A percentile compares a stretch with the other conserved stretches of the same genome.
Conservation (phyloP, 2,329 filamentous ascomycete genomes). For the Diaporthe velutina region DNA sequence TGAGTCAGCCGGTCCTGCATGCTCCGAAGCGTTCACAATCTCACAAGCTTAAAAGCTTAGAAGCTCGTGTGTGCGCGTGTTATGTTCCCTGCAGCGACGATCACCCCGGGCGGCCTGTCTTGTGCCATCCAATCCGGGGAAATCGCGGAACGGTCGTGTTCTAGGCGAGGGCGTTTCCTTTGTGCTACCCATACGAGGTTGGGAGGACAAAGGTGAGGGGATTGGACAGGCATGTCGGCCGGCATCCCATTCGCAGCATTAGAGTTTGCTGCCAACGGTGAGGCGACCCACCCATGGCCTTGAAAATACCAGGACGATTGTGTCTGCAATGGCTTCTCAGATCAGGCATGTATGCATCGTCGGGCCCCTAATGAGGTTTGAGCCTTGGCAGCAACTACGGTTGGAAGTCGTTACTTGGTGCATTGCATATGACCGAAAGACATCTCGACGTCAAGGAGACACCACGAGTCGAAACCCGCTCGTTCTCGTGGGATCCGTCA, state of each 20-base stretch:
- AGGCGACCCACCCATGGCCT: neutral
- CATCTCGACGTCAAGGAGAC: neutral
- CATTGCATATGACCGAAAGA: neutral
- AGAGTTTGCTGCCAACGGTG: constrained; percentile 8
- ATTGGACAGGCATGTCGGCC: neutral
- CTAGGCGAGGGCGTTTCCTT: constrained; percentile 10
- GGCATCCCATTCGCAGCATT: neutral
- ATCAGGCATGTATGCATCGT: neutral
- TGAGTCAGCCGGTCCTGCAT: constrained; percentile 10
- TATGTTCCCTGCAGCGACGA: constrained; percentile 18
- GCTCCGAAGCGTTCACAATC: constrained; percentile 9
- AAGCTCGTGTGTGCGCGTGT: neutral
- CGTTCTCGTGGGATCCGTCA: neutral
- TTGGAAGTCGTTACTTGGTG: neutral
- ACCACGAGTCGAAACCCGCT: neutral
- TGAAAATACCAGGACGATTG: neutral
- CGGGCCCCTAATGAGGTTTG: no score
- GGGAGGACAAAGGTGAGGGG: neutral
- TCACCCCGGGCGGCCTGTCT: constrained; percentile 18
- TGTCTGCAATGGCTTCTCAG: neutral
- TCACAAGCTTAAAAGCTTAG: neutral
- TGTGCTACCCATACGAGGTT: constrained; percentile 18
- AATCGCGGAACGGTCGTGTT: constrained; percentile 5
- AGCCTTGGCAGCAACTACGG: neutral
- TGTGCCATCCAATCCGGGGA: neutral